Conservation (phyloP, 805 yeast species). For the Komagataella pseudopastoris region DNA sequence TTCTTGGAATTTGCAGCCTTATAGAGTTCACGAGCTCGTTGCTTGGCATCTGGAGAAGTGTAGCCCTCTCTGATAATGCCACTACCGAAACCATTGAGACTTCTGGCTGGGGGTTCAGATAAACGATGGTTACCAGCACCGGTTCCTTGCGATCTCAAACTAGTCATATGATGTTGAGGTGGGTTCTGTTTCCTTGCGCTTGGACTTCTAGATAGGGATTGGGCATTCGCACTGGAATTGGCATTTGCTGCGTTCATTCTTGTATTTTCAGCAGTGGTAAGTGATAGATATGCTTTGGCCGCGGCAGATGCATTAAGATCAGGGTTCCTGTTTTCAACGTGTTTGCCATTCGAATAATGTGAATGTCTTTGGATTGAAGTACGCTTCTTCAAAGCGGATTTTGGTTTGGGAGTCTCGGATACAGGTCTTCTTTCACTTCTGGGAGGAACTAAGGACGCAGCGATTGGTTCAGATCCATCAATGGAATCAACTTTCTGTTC, state of each 20-base stretch:
- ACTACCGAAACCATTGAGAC: background rate
- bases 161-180: background rate
- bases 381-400: constrained; percentile 32
- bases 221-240: background rate
- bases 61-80: background rate
- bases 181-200: constrained; percentile 1
- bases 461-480: background rate
- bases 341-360: constrained; percentile 2
- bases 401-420: constrained; percentile 12
- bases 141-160: background rate
- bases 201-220: background rate
- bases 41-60: constrained; percentile 13
- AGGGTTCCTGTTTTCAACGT: background rate
- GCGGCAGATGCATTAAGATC: constrained; percentile 25
- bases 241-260: constrained; percentile 43
- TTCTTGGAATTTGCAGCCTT: constrained; percentile 30
- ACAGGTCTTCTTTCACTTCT: background rate
- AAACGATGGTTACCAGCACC: background rate
- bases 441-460: constrained; percentile 17
- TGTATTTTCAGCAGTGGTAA: constrained; percentile 72
- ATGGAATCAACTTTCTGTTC: constrained; percentile 1
- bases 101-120: background rate
- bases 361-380: constrained; percentile 3
- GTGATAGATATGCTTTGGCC: constrained; percentile 47
- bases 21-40: constrained; percentile 38